Evolutionary conservation across 371 early-diverging fungal species (phyloP), one percentile per base, ranked within the genome.

Genomic region (Saksenaea oblongispora): DNA sequence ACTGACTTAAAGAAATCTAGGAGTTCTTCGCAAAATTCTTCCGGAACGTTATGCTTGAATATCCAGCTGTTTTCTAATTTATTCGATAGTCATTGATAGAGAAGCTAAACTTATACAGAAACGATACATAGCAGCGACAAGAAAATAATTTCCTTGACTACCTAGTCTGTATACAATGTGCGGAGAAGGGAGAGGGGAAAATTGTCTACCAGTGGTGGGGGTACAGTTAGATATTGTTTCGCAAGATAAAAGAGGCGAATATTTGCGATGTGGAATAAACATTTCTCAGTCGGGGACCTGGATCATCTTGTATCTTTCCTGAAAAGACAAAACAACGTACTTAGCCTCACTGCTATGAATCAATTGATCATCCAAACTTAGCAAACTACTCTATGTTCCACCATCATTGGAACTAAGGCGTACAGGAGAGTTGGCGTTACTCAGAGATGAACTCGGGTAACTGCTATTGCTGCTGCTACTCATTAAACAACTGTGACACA

Each of bases 391-490:
- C 24, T 62, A 62, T 28, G 62, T 70, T 18, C 60, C 56, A 31
- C 64, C 60, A 39, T 60, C 55, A 24, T 63, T 63, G 34, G 61
- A 60, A 14, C 60, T 54, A 1, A 70, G n/a, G 1, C 70, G 63
- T 11, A 62, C 70, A 15, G 65, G 44, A 1, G 70, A 69, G 51
- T 63, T 70, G 4, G 66, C 66, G 35, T 65, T 66, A 44, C 70
- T 65, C 15, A 70, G 34, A 26, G 65, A 59, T 2, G 65, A 65
- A 34, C 70, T 65, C 13, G 70, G 34, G 35, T 69, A 47, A 27
- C 60, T 63, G 18, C 39, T 56, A 17, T 17, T n/a, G 41, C 27
- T 69, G 8, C 53, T 41, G 9, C 37, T 56, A 17, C 54, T 36
- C 15, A 34, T 53, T 0, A 66, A 56, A 39, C 64, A 56, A 17